These are phyloP conservation scores for Ogataea methylovora DNA, from an alignment of 805 yeast species.

Conservation along the genomic window DNA sequence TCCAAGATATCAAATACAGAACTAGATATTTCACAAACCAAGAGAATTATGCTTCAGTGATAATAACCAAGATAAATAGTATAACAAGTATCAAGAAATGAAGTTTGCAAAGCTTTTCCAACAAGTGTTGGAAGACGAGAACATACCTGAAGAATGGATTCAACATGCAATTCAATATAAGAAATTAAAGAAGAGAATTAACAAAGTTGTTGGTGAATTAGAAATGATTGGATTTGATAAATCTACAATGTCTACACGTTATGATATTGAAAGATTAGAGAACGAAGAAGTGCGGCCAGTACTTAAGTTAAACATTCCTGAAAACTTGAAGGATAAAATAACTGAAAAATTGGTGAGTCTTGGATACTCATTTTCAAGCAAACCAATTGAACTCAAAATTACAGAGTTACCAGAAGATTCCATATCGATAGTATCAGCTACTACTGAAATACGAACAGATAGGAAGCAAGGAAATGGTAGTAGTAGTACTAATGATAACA, in stretches of 20 bases:
- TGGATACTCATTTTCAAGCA: too few relatives aligned
- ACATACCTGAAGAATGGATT: conserved; percentile 62
- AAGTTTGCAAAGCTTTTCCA: conserved; percentile 72
- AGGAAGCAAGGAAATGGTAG: neutral
- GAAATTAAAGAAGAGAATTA: conserved; percentile 58
- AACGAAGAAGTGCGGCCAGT: neutral
- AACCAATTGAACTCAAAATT: too few relatives aligned
- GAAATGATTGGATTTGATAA: conserved; percentile 39
- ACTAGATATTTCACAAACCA: too few relatives aligned
- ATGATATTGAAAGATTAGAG: conserved; percentile 2
- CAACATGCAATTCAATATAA: conserved; percentile 67
- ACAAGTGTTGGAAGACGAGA: conserved; percentile 50
- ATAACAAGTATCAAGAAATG: too few relatives aligned
- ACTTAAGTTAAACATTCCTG: neutral
- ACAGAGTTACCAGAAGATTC: too few relatives aligned
- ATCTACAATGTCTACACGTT: too few relatives aligned
- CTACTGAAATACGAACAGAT: too few relatives aligned
- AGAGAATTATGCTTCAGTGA: too few relatives aligned
- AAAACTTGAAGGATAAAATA: neutral
- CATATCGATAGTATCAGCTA: conserved; percentile 10
- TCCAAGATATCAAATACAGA: too few relatives aligned
- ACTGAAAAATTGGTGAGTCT: too few relatives aligned
- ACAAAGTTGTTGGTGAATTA: conserved; percentile 57
- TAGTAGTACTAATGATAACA: neutral
- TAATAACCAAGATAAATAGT: too few relatives aligned